Base-by-base conservation (phyloP, 805 yeast genomes). In the Yamadazyma paraphyllophila region DNA sequence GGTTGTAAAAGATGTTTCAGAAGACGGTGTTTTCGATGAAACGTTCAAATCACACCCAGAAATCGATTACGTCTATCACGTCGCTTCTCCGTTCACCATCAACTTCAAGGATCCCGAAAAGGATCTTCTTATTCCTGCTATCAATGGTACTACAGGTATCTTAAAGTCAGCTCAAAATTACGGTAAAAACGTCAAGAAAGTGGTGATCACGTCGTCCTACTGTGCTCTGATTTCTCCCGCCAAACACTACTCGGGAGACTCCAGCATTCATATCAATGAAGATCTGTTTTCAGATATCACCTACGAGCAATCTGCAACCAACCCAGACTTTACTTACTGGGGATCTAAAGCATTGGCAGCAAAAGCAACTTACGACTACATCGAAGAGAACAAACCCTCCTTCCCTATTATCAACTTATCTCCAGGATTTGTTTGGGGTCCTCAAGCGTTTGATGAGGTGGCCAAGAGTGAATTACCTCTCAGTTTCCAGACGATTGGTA, bases 261-360 rank as follows among this genome's bases (percentile, higher is more conserved):
- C 41, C 36, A 20, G 36, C 29, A 81, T n/a, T 36, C 24, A 16
- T 7, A 55, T 56, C 45, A 58, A 57, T n/a, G 66, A 63, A 52
- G 47, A 55, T 31, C 29, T 53, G 2, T 70, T 76, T 75, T 70
- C 66, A 49, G 61, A 62, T 14, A 50, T 66, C 31, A 52, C 66
- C 1, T 62, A 60, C 58, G 74, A 68, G 24, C 6, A 12, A 8
- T 17, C 37, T 6, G 13, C 27, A 6, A 8, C 7, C 8, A 12
- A 13, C 2, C 2, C 8, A 3, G 20, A 36, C 14, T 10, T 33
- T 13, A 30, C 41, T 7, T 75, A 74, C 56, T 42, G 46, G 41
- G 73, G 74, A 33, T 73, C 85, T 27, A 82, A 81, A 62, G 71
- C 58, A 14, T 62, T 69, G 51, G 86, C 85, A 31, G 85, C 82